A percentile compares a stretch with the other conserved stretches of the same genome.
phyloP scores from a whole-genome alignment of 805 yeast genomes.

The Yueomyces sp. region DNA sequence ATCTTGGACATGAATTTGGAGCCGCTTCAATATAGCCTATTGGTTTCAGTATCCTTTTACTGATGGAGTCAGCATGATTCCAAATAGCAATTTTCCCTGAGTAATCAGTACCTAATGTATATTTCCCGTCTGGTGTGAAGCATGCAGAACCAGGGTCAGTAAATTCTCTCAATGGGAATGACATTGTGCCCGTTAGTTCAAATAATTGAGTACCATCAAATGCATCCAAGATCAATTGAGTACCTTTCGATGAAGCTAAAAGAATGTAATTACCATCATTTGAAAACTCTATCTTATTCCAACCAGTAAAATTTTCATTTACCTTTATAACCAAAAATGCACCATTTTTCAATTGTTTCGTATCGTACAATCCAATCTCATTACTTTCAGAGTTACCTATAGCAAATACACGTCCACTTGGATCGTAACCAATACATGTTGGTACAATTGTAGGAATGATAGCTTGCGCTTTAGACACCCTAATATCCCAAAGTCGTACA shows the following conservation, averaged over 20 bases:
- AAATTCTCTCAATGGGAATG: slow-evolving; percentile 30
- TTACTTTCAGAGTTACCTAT: slow-evolving; percentile 35
- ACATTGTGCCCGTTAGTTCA: slow-evolving; percentile 34
- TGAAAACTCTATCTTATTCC: slow-evolving; percentile 66
- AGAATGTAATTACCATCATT: slow-evolving; percentile 59
- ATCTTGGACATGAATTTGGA: slow-evolving; percentile 27
- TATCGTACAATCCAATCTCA: slow-evolving; percentile 46
- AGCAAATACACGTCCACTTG: slow-evolving; percentile 73
- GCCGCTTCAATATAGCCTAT: slow-evolving; percentile 18
- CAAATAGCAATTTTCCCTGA: slow-evolving; percentile 40
- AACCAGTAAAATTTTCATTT: slow-evolving; percentile 25
- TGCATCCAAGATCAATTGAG: slow-evolving; percentile 57
- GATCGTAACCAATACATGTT: slow-evolving; percentile 58
- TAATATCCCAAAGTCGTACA: slow-evolving; percentile 77
- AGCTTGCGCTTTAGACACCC: slow-evolving; percentile 56
- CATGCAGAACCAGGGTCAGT: slow-evolving; percentile 45
- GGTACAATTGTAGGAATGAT: slow-evolving; percentile 42
- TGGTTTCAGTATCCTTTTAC: slow-evolving; percentile 16
- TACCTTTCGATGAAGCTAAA: slow-evolving; percentile 40
- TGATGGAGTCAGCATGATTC: slow-evolving; percentile 29
- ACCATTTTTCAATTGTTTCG: slow-evolving; percentile 40
- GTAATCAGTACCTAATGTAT: slow-evolving; percentile 46
- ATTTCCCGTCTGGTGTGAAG: slow-evolving; percentile 56
- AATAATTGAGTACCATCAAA: slow-evolving; percentile 43
- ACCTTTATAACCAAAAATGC: slow-evolving; percentile 39